These are phyloP conservation scores for Saccharomycopsis amapae DNA, from an alignment of 805 yeast genomes.

Conservation along the genomic window DNA sequence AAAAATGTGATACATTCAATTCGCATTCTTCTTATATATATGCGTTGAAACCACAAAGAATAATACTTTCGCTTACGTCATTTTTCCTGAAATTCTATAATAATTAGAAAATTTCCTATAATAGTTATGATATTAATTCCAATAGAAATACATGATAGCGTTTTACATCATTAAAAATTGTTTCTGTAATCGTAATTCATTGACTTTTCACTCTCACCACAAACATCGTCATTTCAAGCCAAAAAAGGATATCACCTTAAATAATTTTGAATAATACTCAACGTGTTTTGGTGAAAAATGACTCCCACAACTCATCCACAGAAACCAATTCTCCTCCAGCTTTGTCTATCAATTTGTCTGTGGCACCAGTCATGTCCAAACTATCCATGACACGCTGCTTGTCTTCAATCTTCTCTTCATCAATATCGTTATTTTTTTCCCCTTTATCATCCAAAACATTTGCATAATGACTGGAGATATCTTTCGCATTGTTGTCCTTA, in stretches of 20 bases:
- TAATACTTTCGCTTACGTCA: no score
- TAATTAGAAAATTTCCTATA: no score
- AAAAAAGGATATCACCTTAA: no score
- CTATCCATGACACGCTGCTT: constrained; percentile 41
- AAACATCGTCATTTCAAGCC: no score
- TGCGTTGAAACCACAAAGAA: neutral
- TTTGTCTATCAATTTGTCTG: constrained; percentile 42
- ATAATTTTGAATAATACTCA: no score
- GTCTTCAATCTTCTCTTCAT: constrained; percentile 19
- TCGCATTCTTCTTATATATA: neutral
- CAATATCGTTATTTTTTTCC: neutral
- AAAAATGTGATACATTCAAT: neutral
- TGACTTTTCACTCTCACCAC: no score
- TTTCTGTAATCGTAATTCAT: no score
- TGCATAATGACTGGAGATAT: constrained; percentile 9
- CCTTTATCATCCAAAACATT: constrained; percentile 4
- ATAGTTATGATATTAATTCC: no score
- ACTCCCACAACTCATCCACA: constrained; percentile 53
- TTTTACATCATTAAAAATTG: no score
- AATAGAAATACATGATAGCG: no score
- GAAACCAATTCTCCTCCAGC: constrained; percentile 55
- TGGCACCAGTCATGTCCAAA: constrained; percentile 45
- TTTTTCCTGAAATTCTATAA: no score
- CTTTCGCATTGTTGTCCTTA: constrained; percentile 21
- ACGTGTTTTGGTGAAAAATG: no score